Evolutionary conservation across 148 eudicot species (phyloP).

Genomic region (Rhododendron ovatum): DNA sequence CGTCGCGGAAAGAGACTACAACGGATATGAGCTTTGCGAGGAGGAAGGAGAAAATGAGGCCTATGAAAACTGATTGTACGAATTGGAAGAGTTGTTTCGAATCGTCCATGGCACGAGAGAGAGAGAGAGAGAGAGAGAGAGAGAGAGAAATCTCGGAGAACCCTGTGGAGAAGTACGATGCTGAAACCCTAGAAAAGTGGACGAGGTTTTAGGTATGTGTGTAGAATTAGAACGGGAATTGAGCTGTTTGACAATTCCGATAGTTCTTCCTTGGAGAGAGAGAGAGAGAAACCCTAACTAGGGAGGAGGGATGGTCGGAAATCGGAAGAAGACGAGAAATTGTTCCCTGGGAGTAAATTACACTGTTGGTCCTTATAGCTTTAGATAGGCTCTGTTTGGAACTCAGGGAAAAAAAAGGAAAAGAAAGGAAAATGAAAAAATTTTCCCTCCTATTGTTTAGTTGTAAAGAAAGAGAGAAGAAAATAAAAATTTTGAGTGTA

Average conservation of each 20-base stretch:
- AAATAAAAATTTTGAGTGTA: too few relatives aligned
- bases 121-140: neutral
- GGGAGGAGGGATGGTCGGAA: neutral
- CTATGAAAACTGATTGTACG: slow-evolving; percentile 63
- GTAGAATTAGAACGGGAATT: neutral
- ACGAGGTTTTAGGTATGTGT: neutral
- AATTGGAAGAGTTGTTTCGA: slow-evolving; percentile 47
- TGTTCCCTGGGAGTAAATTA: too few relatives aligned
- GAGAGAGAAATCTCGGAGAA: neutral
- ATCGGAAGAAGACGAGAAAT: neutral
- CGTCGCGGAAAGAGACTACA: slow-evolving; percentile 67
- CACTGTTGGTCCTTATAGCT: too few relatives aligned
- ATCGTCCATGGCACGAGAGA: slow-evolving; percentile 38
- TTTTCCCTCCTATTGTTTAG: too few relatives aligned
- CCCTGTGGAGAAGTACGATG: neutral
- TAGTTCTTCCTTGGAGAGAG: neutral
- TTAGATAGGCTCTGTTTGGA: too few relatives aligned
- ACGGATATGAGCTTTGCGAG: slow-evolving; percentile 84
- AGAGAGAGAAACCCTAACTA: neutral
- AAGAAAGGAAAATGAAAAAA: too few relatives aligned
- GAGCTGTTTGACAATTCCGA: neutral
- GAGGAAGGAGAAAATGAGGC: slow-evolving; percentile 73
- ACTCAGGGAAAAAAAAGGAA: too few relatives aligned
- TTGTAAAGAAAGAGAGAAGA: too few relatives aligned
- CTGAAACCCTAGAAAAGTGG: slow-evolving; percentile 11